A percentile compares a stretch with the other conserved stretches of the same genome.
These are phyloP conservation scores for Phialophora tarda DNA, from an alignment of 2,329 filamentous ascomycete genomes.

Conservation along the genomic window DNA sequence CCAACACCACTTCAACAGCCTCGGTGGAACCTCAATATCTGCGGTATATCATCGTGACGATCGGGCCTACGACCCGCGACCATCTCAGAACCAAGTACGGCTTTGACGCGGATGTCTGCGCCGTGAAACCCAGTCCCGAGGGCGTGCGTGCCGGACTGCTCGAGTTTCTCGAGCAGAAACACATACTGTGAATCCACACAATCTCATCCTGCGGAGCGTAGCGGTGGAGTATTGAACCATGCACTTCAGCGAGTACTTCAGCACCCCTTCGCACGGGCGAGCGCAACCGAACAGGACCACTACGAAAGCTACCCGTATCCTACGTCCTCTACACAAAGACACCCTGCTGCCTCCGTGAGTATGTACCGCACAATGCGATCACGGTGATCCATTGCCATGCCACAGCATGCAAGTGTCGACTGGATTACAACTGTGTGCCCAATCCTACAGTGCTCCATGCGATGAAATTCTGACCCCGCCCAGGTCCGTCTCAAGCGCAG, in stretches of 20 bases:
- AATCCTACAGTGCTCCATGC: too few species aligned
- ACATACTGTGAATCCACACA: not conserved
- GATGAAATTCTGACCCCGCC: too few species aligned
- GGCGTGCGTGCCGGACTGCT: slow-evolving; percentile 74
- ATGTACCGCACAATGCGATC: not conserved
- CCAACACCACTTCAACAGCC: not conserved
- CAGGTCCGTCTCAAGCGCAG: not conserved
- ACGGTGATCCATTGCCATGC: not conserved
- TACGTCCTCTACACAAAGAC: not conserved
- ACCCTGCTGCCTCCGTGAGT: not conserved
- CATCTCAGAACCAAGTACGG: slow-evolving; percentile 61
- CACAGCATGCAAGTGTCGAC: not conserved
- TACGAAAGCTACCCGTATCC: not conserved
- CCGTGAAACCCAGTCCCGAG: slow-evolving; percentile 79
- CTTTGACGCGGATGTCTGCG: slow-evolving; percentile 64
- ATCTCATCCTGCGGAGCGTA: not conserved
- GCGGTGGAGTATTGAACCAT: not conserved
- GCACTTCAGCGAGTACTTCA: not conserved
- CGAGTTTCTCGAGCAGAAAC: slow-evolving; percentile 48
- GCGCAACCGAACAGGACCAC: not conserved
- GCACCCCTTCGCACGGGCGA: not conserved
- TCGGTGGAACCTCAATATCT: slow-evolving; percentile 26
- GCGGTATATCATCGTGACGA: slow-evolving; percentile 74
- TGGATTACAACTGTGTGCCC: too few species aligned
- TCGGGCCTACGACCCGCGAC: slow-evolving; percentile 88